Evolutionary conservation across 2,329 filamentous ascomycete species (phyloP), one percentile per base, ranked within the genome.

Genomic region (Parastagonospora avenae): DNA sequence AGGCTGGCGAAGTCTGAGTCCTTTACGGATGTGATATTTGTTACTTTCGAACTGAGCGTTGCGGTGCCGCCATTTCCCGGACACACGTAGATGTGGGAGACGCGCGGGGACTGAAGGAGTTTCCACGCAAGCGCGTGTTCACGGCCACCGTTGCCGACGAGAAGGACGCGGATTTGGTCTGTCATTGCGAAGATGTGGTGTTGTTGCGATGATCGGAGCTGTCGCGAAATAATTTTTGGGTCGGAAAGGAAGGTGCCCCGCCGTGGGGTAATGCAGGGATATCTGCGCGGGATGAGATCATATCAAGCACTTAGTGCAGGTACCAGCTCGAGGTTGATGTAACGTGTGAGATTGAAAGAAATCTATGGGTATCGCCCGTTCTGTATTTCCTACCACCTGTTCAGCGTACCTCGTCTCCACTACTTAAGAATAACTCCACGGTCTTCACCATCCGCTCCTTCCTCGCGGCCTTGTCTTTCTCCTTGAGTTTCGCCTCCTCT

Each of bases 51-150:
- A 50, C 42, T 47, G 64, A 84, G 76, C 52, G 85, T 67, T 29
- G 86, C 42, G 73, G 78, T 46, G 85, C 94, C 94, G 62, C 93
- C 93, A 75, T 97, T 97, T 55, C 93, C 93, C 52, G 83, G 83
- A 48, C 82, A 82, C 50, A 85, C 80, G 60, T 74, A 79, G 70
- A 97, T 93, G 63, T 86, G 82, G 66, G 91, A 85, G 54, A 96
- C 90, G 39, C 82, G 82, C 36, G 87, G 80, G 12, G 92, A 96
- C 74, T 96, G 89, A 68, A 87, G 85, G 56, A 97, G 81, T 77
- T 95, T 97, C 92, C 92, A 97, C 36, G 92, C 92, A 57, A 97
- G 83, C 40, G 92, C 91, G 76, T 97, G 92, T 78, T 99, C 94
- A 66, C 94, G 87, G 64, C 93, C 94, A 62, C 94, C 94, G 71